Evolutionary conservation across 495 filamentous ascomycete species (phyloP).

Genomic region (Lophium mytilinum): DNA sequence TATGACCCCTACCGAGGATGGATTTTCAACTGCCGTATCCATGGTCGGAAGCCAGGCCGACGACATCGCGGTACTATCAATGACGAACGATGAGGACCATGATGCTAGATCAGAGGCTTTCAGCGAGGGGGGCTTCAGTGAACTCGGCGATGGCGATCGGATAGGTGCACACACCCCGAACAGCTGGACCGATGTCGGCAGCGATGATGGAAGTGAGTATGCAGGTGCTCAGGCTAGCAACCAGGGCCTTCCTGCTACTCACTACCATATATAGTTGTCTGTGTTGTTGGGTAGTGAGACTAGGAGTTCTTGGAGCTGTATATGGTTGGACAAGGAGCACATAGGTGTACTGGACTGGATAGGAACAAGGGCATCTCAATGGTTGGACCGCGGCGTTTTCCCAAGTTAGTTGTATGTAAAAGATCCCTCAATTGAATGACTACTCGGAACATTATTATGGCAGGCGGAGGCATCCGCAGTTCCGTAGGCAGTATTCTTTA

Average conservation of each 20-base stretch:
- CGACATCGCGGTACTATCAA: slow-evolving; percentile 19
- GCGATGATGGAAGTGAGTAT: slow-evolving; percentile 26
- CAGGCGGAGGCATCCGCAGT: too few relatives aligned
- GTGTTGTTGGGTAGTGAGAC: too few relatives aligned
- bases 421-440: too few relatives aligned
- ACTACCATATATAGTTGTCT: not conserved
- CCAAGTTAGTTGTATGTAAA: too few relatives aligned
- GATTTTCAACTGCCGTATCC: slow-evolving; percentile 13
- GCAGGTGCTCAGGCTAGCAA: not conserved
- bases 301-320: too few relatives aligned
- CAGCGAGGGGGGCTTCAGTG: slow-evolving; percentile 22
- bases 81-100: slow-evolving; percentile 22
- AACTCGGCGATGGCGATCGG: slow-evolving; percentile 3
- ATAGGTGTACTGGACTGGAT: too few relatives aligned
- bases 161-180: slow-evolving; percentile 19
- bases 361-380: too few relatives aligned
- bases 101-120: slow-evolving; percentile 21
- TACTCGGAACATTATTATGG: too few relatives aligned
- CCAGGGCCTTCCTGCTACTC: not conserved
- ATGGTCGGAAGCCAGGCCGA: slow-evolving; percentile 16
- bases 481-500: too few relatives aligned
- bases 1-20: slow-evolving; percentile 22
- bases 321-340: too few relatives aligned
- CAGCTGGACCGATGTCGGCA: slow-evolving; percentile 27
- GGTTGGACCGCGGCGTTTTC: too few relatives aligned